Evolutionary conservation across 306 rosid genomes (phyloP), one percentile per base, ranked within the genome.

Genomic region (Rubus idaeus): DNA sequence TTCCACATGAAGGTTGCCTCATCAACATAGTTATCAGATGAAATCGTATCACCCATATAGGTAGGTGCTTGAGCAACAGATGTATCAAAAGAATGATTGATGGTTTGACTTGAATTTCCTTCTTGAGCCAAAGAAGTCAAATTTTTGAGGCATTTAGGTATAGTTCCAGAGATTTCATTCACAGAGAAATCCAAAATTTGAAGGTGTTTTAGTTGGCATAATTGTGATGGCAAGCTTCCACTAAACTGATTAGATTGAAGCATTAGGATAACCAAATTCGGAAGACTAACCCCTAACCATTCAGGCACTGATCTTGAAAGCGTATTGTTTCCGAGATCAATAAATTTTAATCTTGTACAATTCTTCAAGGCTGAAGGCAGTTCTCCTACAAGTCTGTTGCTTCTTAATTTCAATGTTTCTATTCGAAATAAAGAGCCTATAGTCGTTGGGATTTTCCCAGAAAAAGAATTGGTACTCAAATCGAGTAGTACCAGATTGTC

Each of bases 351-450:
- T 4, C 37, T 5, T 6, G 35, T 6, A 14, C 50, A 53, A 16
- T 12, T 5, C 47, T n/a, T 45, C 52, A 68, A 73, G 8, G 52
- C 53, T 3, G 76, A 42, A 53, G 76, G 76, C 35, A 73, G 14
- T 35, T 73, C 63, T n/a, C 76, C 76, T 82, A 75, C 13, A 71
- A 62, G 42, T 61, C 46, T 42, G 46, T 42, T 42, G 5, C 46
- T 8, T 21, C 18, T 14, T 21, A 81, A 42, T 42, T 42, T 42
- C 8, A 42, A 42, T 42, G 74, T 12, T 5, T 37, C 11, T 1
- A 81, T 18, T 3, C 2, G 4, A 13, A 0, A 8, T 10, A 55
- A 0, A 0, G 13, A 6, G 16, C 81, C 57, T 21, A 81, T 1
- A 0, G 78, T 44, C 0, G 20, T 8, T 2, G 84, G 84, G 12